phyloP scores from a whole-genome alignment of 306 rosid genomes.

The Arachis stenosperma region DNA sequence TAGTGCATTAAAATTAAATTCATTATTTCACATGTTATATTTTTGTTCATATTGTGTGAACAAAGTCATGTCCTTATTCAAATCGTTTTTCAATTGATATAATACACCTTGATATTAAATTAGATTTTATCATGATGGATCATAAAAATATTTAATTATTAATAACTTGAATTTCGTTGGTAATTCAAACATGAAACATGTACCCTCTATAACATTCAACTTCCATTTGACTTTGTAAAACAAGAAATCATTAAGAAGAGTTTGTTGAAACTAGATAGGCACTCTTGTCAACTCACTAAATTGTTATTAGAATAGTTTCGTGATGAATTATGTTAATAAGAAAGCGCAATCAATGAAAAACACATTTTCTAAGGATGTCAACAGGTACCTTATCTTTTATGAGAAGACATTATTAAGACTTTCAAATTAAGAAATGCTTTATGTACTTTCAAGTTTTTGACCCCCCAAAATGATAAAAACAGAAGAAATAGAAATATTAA shows the following conservation, averaged over 20 bases:
- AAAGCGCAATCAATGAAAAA: slow-evolving; percentile 34
- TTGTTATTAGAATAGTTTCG: slow-evolving; percentile 24
- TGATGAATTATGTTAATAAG: slow-evolving; percentile 3
- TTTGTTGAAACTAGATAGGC: slow-evolving; percentile 1
- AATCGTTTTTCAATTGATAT: too few species aligned
- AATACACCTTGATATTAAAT: too few species aligned
- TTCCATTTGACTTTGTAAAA: slow-evolving; percentile 3
- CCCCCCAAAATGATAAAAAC: slow-evolving; percentile 9
- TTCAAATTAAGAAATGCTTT: slow-evolving; percentile 59
- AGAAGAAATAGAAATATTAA: background rate
- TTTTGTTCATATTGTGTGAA: too few species aligned
- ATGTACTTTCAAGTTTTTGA: slow-evolving; percentile 41
- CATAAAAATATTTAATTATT: too few species aligned
- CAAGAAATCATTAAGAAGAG: slow-evolving; percentile 6
- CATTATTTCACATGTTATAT: too few species aligned
- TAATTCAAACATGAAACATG: background rate
- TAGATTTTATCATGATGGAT: too few species aligned
- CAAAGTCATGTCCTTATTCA: too few species aligned
- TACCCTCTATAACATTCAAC: background rate
- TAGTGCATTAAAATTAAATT: too few species aligned
- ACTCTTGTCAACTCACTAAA: slow-evolving; percentile 21
- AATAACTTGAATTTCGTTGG: too few species aligned
- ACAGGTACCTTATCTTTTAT: slow-evolving; percentile 46
- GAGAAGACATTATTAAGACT: slow-evolving; percentile 52
- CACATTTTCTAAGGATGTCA: slow-evolving; percentile 42